Conservation (phyloP, 2,329 filamentous ascomycete genomes). For the Colletotrichum falcatum region DNA sequence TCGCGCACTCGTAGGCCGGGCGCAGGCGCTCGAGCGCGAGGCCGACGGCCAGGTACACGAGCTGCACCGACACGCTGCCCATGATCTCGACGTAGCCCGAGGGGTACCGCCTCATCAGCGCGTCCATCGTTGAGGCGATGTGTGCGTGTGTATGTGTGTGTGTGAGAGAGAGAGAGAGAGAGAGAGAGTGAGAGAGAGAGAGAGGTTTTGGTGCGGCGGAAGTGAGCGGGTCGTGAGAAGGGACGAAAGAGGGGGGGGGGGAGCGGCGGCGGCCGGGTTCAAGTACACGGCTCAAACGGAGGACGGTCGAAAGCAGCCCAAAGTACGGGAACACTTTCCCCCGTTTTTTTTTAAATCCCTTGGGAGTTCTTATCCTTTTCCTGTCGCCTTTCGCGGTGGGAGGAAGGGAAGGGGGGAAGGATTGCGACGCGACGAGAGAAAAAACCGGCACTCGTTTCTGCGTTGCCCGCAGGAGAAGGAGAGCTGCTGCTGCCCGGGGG, state of each 20-base stretch:
- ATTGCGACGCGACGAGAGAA: neutral
- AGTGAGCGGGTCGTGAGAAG: neutral
- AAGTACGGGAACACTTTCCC: neutral
- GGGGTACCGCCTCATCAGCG: neutral
- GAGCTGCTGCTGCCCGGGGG: neutral
- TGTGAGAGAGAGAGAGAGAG: too few relatives aligned
- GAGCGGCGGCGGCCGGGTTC: neutral
- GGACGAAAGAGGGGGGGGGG: too few relatives aligned
- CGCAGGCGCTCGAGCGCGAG: slow-evolving; percentile 3
- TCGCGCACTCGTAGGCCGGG: slow-evolving; percentile 5
- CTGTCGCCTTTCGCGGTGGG: neutral
- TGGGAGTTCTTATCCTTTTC: neutral
- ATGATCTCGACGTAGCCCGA: slow-evolving; percentile 14
- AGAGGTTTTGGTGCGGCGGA: too few relatives aligned
- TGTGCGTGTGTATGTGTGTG: too few relatives aligned
- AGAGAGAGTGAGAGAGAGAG: too few relatives aligned
- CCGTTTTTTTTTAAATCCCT: too few relatives aligned
- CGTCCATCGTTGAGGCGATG: neutral
- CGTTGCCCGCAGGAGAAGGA: neutral
- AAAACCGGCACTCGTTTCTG: neutral
- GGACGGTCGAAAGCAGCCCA: neutral
- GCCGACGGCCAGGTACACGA: slow-evolving; percentile 1
- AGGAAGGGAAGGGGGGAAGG: neutral
- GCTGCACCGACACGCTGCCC: slow-evolving; percentile 9
- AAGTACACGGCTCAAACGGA: neutral